Conservation (phyloP, 2,329 filamentous ascomycete genomes). For the Fusarium brachygibbosum region DNA sequence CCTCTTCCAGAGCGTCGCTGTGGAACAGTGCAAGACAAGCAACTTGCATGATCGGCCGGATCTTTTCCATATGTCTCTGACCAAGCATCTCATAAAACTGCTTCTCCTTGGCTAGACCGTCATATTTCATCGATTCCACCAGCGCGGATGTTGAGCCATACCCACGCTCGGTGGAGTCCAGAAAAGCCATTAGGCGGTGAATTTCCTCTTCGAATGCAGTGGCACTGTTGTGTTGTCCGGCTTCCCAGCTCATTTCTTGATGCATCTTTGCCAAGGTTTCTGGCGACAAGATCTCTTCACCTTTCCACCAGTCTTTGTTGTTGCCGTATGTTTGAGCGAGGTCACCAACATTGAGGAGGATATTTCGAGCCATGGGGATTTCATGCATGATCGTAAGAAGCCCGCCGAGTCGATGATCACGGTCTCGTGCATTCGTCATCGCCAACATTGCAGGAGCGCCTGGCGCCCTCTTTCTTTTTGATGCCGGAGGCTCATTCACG, state of each 20-base stretch:
- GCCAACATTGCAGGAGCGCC: slow-evolving; percentile 67
- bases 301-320: slow-evolving; percentile 73
- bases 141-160: slow-evolving; percentile 69
- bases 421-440: slow-evolving; percentile 51
- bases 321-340: slow-evolving; percentile 65
- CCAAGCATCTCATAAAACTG: slow-evolving; percentile 62
- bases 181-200: slow-evolving; percentile 73
- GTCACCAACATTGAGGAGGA: slow-evolving; percentile 61
- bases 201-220: slow-evolving; percentile 65
- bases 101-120: slow-evolving; percentile 55
- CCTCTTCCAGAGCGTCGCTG: slow-evolving; percentile 51
- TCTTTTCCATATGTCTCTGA: slow-evolving; percentile 44
- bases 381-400: slow-evolving; percentile 71
- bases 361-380: slow-evolving; percentile 70
- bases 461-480: slow-evolving; percentile 58
- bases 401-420: slow-evolving; percentile 63
- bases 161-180: slow-evolving; percentile 70
- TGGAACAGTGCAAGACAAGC: slow-evolving; percentile 51
- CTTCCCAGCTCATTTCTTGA: slow-evolving; percentile 51
- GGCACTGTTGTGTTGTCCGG: slow-evolving; percentile 44
- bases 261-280: slow-evolving; percentile 54
- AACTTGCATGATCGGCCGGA: slow-evolving; percentile 53
- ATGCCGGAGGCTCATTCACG: slow-evolving; percentile 51
- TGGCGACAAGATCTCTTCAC: slow-evolving; percentile 62
- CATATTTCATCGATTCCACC: slow-evolving; percentile 53